Evolutionary conservation across 176 grass and related monocot genomes (phyloP).

Genomic region (Phoenix roebelenii): DNA sequence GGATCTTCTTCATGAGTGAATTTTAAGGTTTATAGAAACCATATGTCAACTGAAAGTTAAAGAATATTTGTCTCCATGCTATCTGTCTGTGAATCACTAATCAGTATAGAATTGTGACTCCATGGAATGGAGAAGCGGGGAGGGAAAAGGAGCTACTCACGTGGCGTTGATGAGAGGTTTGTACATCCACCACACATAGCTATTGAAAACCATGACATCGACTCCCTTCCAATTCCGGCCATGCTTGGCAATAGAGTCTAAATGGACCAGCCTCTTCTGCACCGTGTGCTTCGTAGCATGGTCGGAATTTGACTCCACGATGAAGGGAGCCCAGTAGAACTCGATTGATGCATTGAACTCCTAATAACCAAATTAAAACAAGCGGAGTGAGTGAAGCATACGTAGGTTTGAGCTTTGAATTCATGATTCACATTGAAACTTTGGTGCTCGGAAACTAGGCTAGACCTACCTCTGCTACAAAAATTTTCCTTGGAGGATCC

Average conservation of each 20-base stretch:
- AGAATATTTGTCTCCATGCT: too few relatives aligned
- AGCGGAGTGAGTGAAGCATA: too few relatives aligned
- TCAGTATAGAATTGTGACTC: too few relatives aligned
- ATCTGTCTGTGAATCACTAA: too few relatives aligned
- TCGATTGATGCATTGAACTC: conserved; percentile 79
- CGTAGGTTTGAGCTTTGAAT: too few relatives aligned
- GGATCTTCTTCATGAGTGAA: too few relatives aligned
- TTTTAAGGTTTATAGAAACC: too few relatives aligned
- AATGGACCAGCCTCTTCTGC: conserved; percentile 26
- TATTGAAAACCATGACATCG: conserved; percentile 36
- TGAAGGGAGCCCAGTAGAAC: conserved; percentile 84
- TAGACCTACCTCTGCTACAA: conserved; percentile 49
- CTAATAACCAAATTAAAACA: conserved; percentile 9
- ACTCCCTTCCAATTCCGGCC: conserved; percentile 20
- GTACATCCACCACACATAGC: conserved; percentile 48
- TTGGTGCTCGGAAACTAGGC: too few relatives aligned
- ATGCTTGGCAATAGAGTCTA: conserved; percentile 29
- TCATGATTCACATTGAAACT: too few relatives aligned
- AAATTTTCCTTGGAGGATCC: conserved; percentile 62
- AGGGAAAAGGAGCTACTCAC: neutral
- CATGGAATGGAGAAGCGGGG: neutral
- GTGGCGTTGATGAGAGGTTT: conserved; percentile 10
- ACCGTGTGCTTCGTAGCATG: conserved; percentile 41
- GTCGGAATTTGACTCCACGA: conserved; percentile 71
- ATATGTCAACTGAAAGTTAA: too few relatives aligned